These are phyloP conservation scores for Penicillium brevicompactum DNA, from an alignment of 2,329 filamentous ascomycete genomes.

Conservation along the genomic window DNA sequence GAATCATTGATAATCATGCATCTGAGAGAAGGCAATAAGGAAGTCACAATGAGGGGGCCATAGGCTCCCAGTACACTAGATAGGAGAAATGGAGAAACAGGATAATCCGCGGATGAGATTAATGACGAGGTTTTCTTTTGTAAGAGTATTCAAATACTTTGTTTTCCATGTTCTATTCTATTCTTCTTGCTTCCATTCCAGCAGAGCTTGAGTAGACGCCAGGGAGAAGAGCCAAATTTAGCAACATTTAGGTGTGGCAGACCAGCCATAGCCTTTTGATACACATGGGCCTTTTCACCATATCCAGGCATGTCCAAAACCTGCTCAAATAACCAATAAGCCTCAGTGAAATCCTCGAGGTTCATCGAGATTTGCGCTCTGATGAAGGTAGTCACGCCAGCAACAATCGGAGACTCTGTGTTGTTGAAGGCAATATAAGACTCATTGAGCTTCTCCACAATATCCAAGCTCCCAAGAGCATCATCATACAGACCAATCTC, in stretches of 20 bases:
- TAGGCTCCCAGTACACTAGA: no score
- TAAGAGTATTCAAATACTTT: no score
- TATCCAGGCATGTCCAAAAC: conserved; percentile 20
- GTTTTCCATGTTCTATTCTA: neutral
- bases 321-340: conserved; percentile 19
- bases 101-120: no score
- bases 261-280: conserved; percentile 14
- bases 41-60: no score
- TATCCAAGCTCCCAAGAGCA: conserved; percentile 11
- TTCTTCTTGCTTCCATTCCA: neutral
- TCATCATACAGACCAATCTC: conserved; percentile 9
- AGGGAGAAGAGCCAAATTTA: neutral
- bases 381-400: conserved; percentile 22
- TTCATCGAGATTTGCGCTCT: conserved; percentile 21
- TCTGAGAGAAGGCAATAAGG: no score
- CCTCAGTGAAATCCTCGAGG: conserved; percentile 13
- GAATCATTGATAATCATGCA: no score
- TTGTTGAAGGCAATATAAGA: no score
- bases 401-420: conserved; percentile 6
- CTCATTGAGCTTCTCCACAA: conserved; percentile 1
- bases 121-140: no score
- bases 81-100: no score
- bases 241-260: conserved; percentile 5
- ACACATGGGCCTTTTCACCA: conserved; percentile 12
- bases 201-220: conserved; percentile 8